These are phyloP conservation scores for Chalara sp. DNA, from an alignment of 2,329 filamentous ascomycete species.

Conservation along the genomic window DNA sequence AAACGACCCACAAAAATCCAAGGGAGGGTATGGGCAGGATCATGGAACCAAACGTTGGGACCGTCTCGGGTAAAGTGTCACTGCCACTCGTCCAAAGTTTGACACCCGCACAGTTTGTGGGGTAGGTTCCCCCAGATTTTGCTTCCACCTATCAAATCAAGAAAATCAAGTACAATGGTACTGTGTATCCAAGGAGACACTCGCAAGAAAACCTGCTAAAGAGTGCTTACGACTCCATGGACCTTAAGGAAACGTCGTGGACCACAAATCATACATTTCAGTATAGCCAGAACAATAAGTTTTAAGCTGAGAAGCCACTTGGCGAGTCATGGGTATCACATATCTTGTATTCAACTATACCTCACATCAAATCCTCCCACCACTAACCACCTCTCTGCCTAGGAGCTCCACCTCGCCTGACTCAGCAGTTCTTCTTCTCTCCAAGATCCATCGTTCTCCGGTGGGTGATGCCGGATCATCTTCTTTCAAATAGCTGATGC, in stretches of 20 bases:
- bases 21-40: too few species aligned
- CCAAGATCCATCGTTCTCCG: conserved; percentile 61
- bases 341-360: background rate
- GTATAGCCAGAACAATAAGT: background rate
- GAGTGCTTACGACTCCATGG: too few species aligned
- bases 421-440: conserved; percentile 59
- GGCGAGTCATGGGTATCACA: background rate
- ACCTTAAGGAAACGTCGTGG: background rate
- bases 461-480: conserved; percentile 46
- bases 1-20: too few species aligned
- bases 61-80: too few species aligned
- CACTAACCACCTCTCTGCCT: conserved; percentile 56
- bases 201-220: too few species aligned
- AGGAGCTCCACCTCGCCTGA: conserved; percentile 59
- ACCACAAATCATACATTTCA: background rate
- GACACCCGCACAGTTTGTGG: too few species aligned
- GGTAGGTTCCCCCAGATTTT: too few species aligned
- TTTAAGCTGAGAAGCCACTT: background rate
- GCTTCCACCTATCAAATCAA: too few species aligned
- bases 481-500: conserved; percentile 60
- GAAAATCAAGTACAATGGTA: too few species aligned
- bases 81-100: too few species aligned
- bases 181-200: too few species aligned
- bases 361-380: conserved; percentile 24
- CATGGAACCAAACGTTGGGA: too few species aligned